Base-by-base conservation (phyloP, 805 yeast genomes). In the Alloascoidea hylecoeti region DNA sequence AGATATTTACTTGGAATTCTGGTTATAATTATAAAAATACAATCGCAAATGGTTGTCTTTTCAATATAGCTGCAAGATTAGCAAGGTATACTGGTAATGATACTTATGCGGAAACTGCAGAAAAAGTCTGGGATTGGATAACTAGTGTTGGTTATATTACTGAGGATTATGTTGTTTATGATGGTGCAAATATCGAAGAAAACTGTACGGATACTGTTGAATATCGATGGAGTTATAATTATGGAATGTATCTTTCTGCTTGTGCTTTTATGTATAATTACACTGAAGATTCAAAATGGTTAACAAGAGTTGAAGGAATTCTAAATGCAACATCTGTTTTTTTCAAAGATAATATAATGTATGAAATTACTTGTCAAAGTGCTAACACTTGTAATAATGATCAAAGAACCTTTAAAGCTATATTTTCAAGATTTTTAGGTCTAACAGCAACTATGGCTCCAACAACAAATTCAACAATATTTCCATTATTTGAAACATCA, bases 21-120 rank as follows among this genome's bases (percentile, higher is more conserved):
- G 95, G 95, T 43, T 84, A 83, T 56, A 75, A 79, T 55, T 84
- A 84, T 60, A 84, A 84, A 56, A 85, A 85, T 60, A 61, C 88
- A n/a, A 81, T 84, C 45, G 70, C 92, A n/a, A 84, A 83, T 55
- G 94, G 94, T 2, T 73, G 82, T 46, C 58, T 85, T 38, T 83
- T 85, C 68, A 75, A 78, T 46, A 60, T 84, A 33, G 88, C 85
- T 16, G 92, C 94, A 2, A 69, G 95, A 45, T 68, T 84, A 46
- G 89, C 88, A 2, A 69, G 94, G 48, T 85, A 76, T 58, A 79
- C 92, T 2, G 54, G 52, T 17, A 84, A 85, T 57, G 71, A 68
- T 28, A 63, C 85, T 0, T 85, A 84, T 48, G 70, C 68, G n/a
- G 78, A 76, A 12, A 72, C 78, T 60, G 83, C 88, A 15, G 80